These are phyloP conservation scores for Colletotrichum lini DNA, from an alignment of 2,329 filamentous ascomycete genomes.

Conservation along the genomic window DNA sequence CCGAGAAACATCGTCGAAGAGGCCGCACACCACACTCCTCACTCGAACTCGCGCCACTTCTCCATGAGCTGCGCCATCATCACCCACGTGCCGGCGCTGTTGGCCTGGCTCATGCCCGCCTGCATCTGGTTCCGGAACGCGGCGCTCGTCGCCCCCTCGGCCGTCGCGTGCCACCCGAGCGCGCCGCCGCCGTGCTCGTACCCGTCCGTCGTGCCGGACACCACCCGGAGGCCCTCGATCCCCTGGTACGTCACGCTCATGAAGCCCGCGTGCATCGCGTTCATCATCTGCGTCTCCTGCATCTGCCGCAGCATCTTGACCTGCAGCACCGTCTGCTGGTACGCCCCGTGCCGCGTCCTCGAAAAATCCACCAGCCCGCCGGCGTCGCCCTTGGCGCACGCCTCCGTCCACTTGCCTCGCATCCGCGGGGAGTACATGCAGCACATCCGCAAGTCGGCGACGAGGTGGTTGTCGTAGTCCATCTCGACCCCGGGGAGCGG, in stretches of 20 bases:
- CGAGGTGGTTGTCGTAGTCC: constrained; percentile 1
- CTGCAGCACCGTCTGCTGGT: constrained; percentile 36
- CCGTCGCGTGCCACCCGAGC: constrained; percentile 54
- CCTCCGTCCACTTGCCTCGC: constrained; percentile 36
- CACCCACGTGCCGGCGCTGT: constrained; percentile 10
- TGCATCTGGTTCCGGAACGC: constrained; percentile 25
- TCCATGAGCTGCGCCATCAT: not conserved
- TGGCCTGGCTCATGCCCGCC: constrained; percentile 21
- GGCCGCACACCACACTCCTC: not conserved
- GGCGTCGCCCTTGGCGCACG: constrained; percentile 25
- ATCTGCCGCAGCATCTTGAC: constrained; percentile 27
- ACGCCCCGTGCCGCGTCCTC: constrained; percentile 25
- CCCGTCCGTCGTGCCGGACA: constrained; percentile 49
- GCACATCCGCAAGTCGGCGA: constrained; percentile 35
- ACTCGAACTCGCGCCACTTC: constrained; percentile 18
- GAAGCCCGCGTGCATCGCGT: constrained; percentile 49
- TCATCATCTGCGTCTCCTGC: constrained; percentile 40
- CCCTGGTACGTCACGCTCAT: constrained; percentile 53
- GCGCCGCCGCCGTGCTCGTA: constrained; percentile 52
- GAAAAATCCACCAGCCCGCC: constrained; percentile 16
- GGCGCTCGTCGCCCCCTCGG: constrained; percentile 49
- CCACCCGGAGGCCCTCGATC: constrained; percentile 47
- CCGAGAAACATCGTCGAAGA: not conserved
- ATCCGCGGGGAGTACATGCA: constrained; percentile 42
- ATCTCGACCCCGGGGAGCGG: not conserved